Base-by-base conservation (phyloP, 2,329 filamentous ascomycete genomes). In the Onygena corvina region DNA sequence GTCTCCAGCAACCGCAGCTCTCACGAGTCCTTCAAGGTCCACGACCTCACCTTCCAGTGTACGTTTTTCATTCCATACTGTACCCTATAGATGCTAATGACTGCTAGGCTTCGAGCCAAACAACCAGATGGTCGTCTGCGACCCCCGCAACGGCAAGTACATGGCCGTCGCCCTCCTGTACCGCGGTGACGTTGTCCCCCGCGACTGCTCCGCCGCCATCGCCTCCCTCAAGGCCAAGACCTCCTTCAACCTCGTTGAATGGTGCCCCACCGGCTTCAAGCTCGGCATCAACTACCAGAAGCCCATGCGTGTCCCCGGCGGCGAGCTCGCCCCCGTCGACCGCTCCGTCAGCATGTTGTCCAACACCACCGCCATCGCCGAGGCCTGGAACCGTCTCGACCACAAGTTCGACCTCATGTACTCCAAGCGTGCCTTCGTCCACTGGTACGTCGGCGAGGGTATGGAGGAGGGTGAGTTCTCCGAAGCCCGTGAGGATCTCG, bases 381-480 rank as follows among this genome's bases (percentile, higher is more conserved):
- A 96, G 76, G 92, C 92, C 56, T 98, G 92, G 92, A 89, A 86
- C 56, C 88, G 88, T 59, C 81, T 98, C 57, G 93, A 88, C 54
- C 80, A 84, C 80, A 98, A 98, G 77, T 98, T 98, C 76, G 92
- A 98, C 67, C 86, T 98, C 69, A 98, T 98, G 92, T 95, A 96
- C 83, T 93, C 87, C 71, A 98, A 98, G 84, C 92, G 92, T 76
- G 92, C 92, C 55, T 98, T 98, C 74, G 92, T 98, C 58, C 92
- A 98, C 76, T 98, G 92, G 92, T 98, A 96, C 65, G 92, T 98
- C 67, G 92, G 92, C 76, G 92, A 96, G 79, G 92, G 92, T 81
- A 98, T 98, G 92, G 92, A 98, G 79, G 92, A 98, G 73, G 92
- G 92, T 72, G 92, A 98, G 74, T 98, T 98, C 81, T 94, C 87